A percentile compares a stretch with the other conserved stretches of the same genome.
Evolutionary conservation across 371 early-diverging fungal species (phyloP).

Genomic region (Rhizopus delemar): DNA sequence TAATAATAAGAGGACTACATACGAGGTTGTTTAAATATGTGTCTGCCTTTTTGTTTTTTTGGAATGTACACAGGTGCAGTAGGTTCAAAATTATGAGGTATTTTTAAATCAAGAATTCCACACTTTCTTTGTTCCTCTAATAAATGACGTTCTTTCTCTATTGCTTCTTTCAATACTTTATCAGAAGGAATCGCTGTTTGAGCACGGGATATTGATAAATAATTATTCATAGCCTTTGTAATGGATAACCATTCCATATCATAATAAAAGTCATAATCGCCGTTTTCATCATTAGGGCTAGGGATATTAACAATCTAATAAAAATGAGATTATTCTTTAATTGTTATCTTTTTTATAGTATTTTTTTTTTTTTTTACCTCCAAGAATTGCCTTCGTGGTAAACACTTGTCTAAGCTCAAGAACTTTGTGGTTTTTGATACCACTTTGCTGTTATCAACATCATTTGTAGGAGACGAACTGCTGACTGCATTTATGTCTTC

Average conservation of each 20-base stretch:
- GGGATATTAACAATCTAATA: conserved; percentile 66
- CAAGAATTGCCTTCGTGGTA: conserved; percentile 60
- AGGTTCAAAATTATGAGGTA: conserved; percentile 67
- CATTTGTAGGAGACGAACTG: not conserved
- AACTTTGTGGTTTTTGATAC: conserved; percentile 50
- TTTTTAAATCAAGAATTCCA: conserved; percentile 49
- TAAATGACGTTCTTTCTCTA: conserved; percentile 30
- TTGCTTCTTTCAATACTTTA: conserved; percentile 31
- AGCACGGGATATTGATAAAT: conserved; percentile 39
- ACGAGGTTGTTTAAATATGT: conserved; percentile 35
- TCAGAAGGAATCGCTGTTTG: conserved; percentile 52
- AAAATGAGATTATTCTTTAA: not conserved
- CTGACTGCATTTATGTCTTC: conserved; percentile 62
- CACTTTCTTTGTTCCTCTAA: conserved; percentile 22
- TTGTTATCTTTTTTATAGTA: not conserved
- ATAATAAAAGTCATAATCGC: conserved; percentile 52
- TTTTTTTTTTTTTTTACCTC: conserved; percentile 42
- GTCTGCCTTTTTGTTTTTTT: conserved; percentile 16
- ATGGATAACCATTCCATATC: conserved; percentile 90
- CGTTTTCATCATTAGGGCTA: conserved; percentile 16
- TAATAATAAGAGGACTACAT: conserved; percentile 7
- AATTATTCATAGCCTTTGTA: conserved; percentile 60
- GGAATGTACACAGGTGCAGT: conserved; percentile 52
- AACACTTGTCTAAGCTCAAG: conserved; percentile 70
- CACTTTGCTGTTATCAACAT: not conserved